Base-by-base conservation (phyloP, 495 filamentous ascomycete genomes). In the Annulohypoxylon bovei region DNA sequence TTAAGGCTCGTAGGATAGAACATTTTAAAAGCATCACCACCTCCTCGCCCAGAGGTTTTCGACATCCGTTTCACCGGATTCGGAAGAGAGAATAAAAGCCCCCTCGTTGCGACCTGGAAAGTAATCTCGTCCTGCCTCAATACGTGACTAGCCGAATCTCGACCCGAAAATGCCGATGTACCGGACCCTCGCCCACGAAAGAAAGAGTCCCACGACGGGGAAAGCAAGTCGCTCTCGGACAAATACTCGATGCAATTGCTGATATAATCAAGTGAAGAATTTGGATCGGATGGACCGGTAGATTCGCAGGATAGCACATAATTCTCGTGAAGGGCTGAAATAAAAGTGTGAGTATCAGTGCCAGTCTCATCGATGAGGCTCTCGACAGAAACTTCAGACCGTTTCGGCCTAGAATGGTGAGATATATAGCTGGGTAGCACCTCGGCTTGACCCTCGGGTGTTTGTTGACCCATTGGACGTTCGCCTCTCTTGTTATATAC, bases 311-410 rank as follows among this genome's bases (percentile, higher is more conserved):
- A 98, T 6, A 91, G 81, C 1, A 91, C 84, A 70, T 95, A 98
- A 75, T 99, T 99, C 72, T 99, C 95, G 76, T 99, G 95, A 8
- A 99, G 81, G 1, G 93, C 92, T n/a, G 91, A 89, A 57, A 97
- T 88, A 75, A 98, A 97, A 0, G 94, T 98, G 59, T 89, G 85
- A 0, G 88, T 89, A 74, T 98, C 95, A 2, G 94, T 96, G 6
- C 95, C 95, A 3, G 91, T 92, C 77, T 97, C 94, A 67, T 97
- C 91, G 18, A 94, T 87, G 27, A 99, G 82, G 6, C 87, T 85
- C 68, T 97, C 89, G 23, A 93, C 86, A 27, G 84, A 81, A 0
- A 94, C 89, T 68, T 93, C 86, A 7, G 93, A 90, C 25, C 83
- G 79, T 67, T 89, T 91, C 5, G 87, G 84, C 33, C 93, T 84